Evolutionary conservation across 495 filamentous ascomycete genomes (phyloP).

Genomic region (Endocarpon pusillum): DNA sequence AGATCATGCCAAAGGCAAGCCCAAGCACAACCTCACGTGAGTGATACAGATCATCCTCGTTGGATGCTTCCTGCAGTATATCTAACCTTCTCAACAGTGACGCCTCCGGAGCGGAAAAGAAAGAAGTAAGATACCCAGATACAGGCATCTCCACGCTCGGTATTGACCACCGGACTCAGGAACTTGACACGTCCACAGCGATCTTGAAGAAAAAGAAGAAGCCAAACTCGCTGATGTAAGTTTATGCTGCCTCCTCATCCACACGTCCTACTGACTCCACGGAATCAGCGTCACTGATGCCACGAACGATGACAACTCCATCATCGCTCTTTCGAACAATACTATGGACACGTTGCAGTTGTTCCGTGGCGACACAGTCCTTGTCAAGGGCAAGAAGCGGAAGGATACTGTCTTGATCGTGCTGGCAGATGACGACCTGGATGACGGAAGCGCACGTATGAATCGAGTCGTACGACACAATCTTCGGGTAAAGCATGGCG

Average conservation of each 20-base stretch:
- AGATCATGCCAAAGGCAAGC: conserved; percentile 57
- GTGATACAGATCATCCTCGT: conserved; percentile 27
- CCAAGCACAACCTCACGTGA: conserved; percentile 88
- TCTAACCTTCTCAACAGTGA: conserved; percentile 40
- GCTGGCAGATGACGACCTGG: conserved; percentile 89
- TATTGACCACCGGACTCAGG: conserved; percentile 32
- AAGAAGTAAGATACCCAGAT: conserved; percentile 42
- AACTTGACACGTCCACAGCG: conserved; percentile 85
- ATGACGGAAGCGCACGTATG: conserved; percentile 89
- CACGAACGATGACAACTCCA: conserved; percentile 97
- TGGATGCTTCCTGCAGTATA: not conserved
- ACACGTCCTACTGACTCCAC: not conserved
- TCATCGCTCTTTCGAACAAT: conserved; percentile 94
- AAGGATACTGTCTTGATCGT: conserved; percentile 98
- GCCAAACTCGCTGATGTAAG: conserved; percentile 93
- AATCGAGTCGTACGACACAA: conserved; percentile 98
- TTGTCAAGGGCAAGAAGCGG: conserved; percentile 98
- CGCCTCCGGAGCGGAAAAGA: conserved; percentile 72
- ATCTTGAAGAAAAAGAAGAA: conserved; percentile 99
- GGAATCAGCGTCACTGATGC: conserved; percentile 78
- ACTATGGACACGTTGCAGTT: conserved; percentile 97
- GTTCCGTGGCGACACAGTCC: conserved; percentile 93
- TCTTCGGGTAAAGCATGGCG: conserved; percentile 93
- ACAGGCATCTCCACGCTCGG: conserved; percentile 4
- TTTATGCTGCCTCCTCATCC: conserved; percentile 6